Evolutionary conservation across 2,329 filamentous ascomycete species (phyloP), one percentile per base, ranked within the genome.

Genomic region (Elsinoe ampelina): DNA sequence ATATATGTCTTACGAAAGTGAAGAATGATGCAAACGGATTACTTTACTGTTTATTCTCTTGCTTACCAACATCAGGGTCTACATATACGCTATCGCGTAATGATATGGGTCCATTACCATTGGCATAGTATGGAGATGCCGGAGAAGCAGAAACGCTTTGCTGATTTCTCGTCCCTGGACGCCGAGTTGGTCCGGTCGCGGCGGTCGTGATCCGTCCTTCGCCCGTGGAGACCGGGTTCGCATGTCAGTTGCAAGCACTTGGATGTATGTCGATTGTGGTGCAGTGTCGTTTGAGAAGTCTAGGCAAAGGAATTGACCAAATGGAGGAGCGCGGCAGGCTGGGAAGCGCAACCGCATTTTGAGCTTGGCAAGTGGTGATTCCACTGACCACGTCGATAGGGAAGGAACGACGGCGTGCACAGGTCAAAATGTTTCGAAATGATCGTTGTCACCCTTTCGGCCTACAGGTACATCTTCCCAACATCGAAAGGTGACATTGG

Each of bases 101-200:
- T 38, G 48, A 36, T 39, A 38, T 39, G 15, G 48, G 35, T 52
- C 34, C n/a, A 26, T 38, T 30, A 20, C 26, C 34, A 38, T 36
- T 39, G 32, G 48, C 17, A 11, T 13, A 11, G 35, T 39, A 32
- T 52, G 48, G 48, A 52, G 48, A 52, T 17, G 48, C 48, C 48
- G 48, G 48, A 52, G 48, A 52, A 20, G 19, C 48, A 52, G 11
- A 26, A 39, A 22, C 34, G 48, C 32, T 13, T 39, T 17, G 34
- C n/a, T 39, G 38, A 38, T 26, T 39, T 52, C 41, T 52, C 38
- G 48, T 50, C 32, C 45, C n/a, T 7, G 17, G 20, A 35, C 26
- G 45, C 45, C 45, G 45, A 50, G 26, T 50, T 26, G 30, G 45
- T 35, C 45, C 45, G 45, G 26, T 35, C 45, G 30, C 45, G 45